phyloP scores from a whole-genome alignment of 805 yeast genomes.

The Candida tammaniensis region DNA sequence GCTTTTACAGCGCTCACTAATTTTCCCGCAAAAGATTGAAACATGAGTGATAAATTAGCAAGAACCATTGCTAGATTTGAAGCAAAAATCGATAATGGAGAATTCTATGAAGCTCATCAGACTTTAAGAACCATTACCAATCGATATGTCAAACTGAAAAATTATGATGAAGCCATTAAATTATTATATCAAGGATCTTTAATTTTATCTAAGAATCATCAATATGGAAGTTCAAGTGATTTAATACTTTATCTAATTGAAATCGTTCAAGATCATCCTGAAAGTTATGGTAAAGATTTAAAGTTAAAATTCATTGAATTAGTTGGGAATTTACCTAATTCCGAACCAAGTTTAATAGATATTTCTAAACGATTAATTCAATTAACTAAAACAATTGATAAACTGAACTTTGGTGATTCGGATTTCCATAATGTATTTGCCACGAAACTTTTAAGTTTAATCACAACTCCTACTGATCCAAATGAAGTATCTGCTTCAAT shows the following conservation, averaged over 20 bases:
- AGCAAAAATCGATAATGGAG: slow-evolving; percentile 65
- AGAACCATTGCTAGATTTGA: slow-evolving; percentile 66
- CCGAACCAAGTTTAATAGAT: slow-evolving; percentile 52
- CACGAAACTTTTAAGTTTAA: slow-evolving; percentile 48
- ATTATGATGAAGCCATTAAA: slow-evolving; percentile 70
- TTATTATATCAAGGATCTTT: slow-evolving; percentile 69
- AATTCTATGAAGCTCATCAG: slow-evolving; percentile 94
- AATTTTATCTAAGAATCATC: slow-evolving; percentile 63
- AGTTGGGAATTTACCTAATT: slow-evolving; percentile 41
- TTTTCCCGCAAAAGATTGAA: too few relatives aligned
- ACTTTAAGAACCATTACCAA: slow-evolving; percentile 87
- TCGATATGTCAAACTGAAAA: slow-evolving; percentile 68
- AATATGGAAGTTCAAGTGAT: slow-evolving; percentile 81
- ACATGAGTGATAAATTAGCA: slow-evolving; percentile 7
- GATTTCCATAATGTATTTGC: slow-evolving; percentile 76
- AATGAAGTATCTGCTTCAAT: slow-evolving; percentile 13
- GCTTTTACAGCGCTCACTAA: too few relatives aligned
- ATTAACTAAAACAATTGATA: slow-evolving; percentile 57
- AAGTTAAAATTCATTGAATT: slow-evolving; percentile 49
- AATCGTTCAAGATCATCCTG: slow-evolving; percentile 53
- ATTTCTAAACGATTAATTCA: slow-evolving; percentile 62
- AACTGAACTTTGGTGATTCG: slow-evolving; percentile 65
- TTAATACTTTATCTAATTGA: slow-evolving; percentile 69
- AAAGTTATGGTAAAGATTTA: slow-evolving; percentile 33
- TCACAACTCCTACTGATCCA: too few relatives aligned